Base-by-base conservation (phyloP, 805 yeast species). In the Kodamaea jinghongensis region DNA sequence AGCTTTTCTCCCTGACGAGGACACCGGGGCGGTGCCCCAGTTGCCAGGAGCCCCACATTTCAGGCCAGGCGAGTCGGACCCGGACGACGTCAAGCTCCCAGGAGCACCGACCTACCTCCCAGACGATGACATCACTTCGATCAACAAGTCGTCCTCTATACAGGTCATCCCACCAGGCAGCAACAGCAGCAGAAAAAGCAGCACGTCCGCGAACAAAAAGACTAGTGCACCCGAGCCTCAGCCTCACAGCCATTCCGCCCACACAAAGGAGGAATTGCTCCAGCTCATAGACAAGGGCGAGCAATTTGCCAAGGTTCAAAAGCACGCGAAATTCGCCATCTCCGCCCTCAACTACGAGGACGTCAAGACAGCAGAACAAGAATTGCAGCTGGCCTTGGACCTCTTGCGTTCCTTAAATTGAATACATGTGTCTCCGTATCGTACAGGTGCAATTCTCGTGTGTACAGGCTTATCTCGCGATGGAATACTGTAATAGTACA, bases 261-360 rank as follows among this genome's bases (percentile, higher is more conserved):
- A 26, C 5, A 47, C 46, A 16, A 59, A 62, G 42, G 70, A 63
- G 8, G 70, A 75, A 32, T 65, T 83, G 11, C 51, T 61, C n/a
- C 53, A 65, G 12, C 75, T 83, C 41, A 58, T 84, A 52, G 72
- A 75, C 42, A 66, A 70, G 11, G 75, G 81, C 15, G 85, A 77
- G 39, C 64, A 71, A 33, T 78, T 83, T 14, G 54, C 77, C 7
- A 67, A 73, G 49, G 78, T 82, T 1, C 91, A 84, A 52, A 83
- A 79, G 49, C 75, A 72, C 44, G 85, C 90, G 23, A 83, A 78
- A 54, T 85, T 80, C 56, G 91, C 89, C 2, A 78, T 83, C 5
- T 81, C 88, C 41, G 93, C 95, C 0, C 67, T 85, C 54, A 83
- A 83, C 54, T 85, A 83, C 55, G 91, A 85, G 45, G 95, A 85